A percentile compares a stretch with the other conserved stretches of the same genome.
These are phyloP conservation scores for Pleoardoris graminearum DNA, from an alignment of 2,329 filamentous ascomycete species.

Conservation along the genomic window DNA sequence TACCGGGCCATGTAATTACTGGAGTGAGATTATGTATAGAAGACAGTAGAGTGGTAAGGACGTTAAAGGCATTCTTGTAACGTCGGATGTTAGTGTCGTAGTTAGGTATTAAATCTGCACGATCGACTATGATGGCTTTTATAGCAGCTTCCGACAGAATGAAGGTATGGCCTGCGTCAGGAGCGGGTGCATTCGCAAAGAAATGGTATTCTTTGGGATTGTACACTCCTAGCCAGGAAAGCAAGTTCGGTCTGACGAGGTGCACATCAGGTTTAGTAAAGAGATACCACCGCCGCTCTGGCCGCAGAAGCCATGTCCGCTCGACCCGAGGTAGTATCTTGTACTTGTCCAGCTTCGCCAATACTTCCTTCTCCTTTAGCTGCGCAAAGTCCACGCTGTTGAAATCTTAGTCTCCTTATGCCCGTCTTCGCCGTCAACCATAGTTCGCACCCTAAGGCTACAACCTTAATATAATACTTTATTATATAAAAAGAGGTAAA, in stretches of 20 bases:
- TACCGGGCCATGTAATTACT: conserved; percentile 52
- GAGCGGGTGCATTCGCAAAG: conserved; percentile 49
- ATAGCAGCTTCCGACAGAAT: conserved; percentile 58
- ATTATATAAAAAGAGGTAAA: too few relatives aligned
- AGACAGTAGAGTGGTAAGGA: conserved; percentile 53
- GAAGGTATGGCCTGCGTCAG: conserved; percentile 54
- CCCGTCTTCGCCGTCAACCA: too few relatives aligned
- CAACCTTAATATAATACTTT: too few relatives aligned
- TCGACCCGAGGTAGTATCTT: conserved; percentile 46
- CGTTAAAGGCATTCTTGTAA: conserved; percentile 57
- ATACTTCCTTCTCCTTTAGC: conserved; percentile 26
- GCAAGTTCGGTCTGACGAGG: too few relatives aligned
- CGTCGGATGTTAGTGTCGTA: conserved; percentile 52
- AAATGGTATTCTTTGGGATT: too few relatives aligned
- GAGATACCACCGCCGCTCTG: conserved; percentile 60
- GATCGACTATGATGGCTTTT: conserved; percentile 47
- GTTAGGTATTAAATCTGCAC: conserved; percentile 45
- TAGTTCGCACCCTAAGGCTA: too few relatives aligned
- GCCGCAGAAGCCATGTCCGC: conserved; percentile 41
- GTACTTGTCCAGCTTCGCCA: conserved; percentile 42
- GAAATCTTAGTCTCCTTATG: too few relatives aligned
- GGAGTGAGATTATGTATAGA: conserved; percentile 52
- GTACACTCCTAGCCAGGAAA: too few relatives aligned
- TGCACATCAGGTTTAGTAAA: conserved; percentile 65
- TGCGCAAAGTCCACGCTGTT: conserved; percentile 31